Evolutionary conservation across 306 rosid genomes (phyloP).

Genomic region (Casuarina glauca): DNA sequence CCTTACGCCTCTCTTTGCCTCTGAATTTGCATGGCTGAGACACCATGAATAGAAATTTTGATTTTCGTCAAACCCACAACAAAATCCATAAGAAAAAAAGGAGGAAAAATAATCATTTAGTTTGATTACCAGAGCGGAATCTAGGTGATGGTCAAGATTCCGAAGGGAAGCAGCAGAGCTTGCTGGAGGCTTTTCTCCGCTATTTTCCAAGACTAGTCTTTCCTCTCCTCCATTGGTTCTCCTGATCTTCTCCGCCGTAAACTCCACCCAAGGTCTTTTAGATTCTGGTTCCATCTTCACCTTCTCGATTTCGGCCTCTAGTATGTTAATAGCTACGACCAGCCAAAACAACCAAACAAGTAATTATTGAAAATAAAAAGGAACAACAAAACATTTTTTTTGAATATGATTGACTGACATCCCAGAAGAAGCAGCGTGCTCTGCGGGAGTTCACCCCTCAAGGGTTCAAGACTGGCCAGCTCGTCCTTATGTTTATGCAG

Average conservation of each 20-base stretch:
- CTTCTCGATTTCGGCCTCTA: conserved; percentile 12
- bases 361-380: too few species aligned
- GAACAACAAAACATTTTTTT: background rate
- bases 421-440: conserved; percentile 19
- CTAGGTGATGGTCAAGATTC: background rate
- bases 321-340: conserved; percentile 12
- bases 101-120: background rate
- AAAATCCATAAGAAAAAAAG: background rate
- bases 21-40: background rate
- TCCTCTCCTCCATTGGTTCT: background rate
- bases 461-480: background rate
- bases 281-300: background rate
- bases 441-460: conserved; percentile 1
- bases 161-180: background rate
- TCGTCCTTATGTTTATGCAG: conserved; percentile 18
- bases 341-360: too few species aligned
- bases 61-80: background rate
- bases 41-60: background rate
- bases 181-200: background rate
- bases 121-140: background rate
- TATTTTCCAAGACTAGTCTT: background rate
- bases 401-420: background rate
- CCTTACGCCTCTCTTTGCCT: background rate
- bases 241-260: background rate
- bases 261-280: background rate